phyloP scores from a whole-genome alignment of 2,329 filamentous ascomycete genomes.

The Cercospora canescens region DNA sequence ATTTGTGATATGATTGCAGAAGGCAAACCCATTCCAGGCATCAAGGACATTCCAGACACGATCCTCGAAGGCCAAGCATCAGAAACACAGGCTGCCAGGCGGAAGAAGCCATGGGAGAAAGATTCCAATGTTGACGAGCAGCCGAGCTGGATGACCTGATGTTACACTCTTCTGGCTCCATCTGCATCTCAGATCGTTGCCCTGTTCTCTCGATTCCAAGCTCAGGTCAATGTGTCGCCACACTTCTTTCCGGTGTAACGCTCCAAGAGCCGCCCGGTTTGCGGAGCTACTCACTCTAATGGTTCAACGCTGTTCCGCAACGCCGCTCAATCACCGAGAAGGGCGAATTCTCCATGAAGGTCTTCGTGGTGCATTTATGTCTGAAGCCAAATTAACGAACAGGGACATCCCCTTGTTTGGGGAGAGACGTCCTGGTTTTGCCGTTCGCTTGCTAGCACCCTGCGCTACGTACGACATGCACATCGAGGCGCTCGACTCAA shows the following conservation, averaged over 20 bases:
- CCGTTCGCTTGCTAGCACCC: background rate
- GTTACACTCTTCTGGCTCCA: background rate
- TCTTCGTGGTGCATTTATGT: background rate
- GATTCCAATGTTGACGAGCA: slow-evolving; percentile 35
- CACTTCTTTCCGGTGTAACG: no score
- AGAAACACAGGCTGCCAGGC: slow-evolving; percentile 51
- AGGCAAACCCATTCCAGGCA: slow-evolving; percentile 81
- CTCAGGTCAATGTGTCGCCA: background rate
- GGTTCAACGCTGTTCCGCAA: no score
- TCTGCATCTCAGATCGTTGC: background rate
- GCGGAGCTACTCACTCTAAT: no score
- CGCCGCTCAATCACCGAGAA: no score
- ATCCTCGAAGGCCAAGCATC: slow-evolving; percentile 70
- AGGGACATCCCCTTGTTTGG: background rate
- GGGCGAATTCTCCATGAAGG: background rate
- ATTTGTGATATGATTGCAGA: slow-evolving; percentile 83
- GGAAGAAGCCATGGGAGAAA: slow-evolving; percentile 80
- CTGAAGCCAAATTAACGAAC: background rate
- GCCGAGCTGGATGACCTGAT: slow-evolving; percentile 32
- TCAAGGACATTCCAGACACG: slow-evolving; percentile 81
- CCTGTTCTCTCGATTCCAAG: background rate
- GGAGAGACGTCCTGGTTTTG: background rate
- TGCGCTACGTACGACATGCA: background rate
- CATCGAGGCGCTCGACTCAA: background rate
- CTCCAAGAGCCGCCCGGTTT: no score